Conservation (phyloP, 1,284 basidiomycete genomes). For the Thecaphora thlaspeos region DNA sequence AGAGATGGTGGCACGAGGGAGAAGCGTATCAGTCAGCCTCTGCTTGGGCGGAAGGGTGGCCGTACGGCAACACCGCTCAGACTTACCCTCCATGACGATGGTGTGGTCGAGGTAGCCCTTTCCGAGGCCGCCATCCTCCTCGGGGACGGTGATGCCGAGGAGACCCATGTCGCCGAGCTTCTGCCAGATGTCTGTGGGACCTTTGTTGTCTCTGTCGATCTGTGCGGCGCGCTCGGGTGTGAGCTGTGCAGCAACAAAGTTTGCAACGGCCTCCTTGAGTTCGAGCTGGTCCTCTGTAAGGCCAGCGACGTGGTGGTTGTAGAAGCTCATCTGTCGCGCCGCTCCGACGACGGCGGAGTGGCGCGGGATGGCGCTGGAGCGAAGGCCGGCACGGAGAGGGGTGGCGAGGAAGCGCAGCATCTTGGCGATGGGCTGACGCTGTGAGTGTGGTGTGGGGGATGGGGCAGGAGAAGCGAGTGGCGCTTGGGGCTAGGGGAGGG, state of each 20-base stretch:
- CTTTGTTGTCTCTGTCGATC: slow-evolving; percentile 38
- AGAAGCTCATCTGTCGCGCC: slow-evolving; percentile 18
- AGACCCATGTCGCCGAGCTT: slow-evolving; percentile 50
- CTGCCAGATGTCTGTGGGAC: slow-evolving; percentile 42
- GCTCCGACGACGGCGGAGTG: background rate
- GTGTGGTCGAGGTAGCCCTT: slow-evolving; percentile 49
- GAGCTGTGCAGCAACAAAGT: slow-evolving; percentile 33
- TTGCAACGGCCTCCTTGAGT: slow-evolving; percentile 37
- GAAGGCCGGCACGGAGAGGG: too few relatives aligned
- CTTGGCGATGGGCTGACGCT: too few relatives aligned
- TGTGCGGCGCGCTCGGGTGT: slow-evolving; percentile 21
- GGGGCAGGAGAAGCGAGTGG: too few relatives aligned
- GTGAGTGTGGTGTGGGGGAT: too few relatives aligned
- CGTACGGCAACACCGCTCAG: too few relatives aligned
- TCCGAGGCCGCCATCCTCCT: slow-evolving; percentile 41
- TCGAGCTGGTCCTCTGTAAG: slow-evolving; percentile 35
- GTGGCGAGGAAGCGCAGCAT: too few relatives aligned
- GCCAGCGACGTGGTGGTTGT: slow-evolving; percentile 37
- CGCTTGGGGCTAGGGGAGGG: too few relatives aligned
- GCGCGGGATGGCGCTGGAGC: too few relatives aligned
- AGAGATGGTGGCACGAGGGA: too few relatives aligned
- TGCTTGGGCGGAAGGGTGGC: too few relatives aligned
- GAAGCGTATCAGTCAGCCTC: too few relatives aligned
- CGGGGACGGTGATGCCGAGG: slow-evolving; percentile 46
- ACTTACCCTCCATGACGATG: slow-evolving; percentile 46